Percentiles rank a stretch among this genome's conserved stretches.
Conservation (phyloP, 225 moss, liverwort and hornwort species). For the Antitrichia curtipendula region DNA sequence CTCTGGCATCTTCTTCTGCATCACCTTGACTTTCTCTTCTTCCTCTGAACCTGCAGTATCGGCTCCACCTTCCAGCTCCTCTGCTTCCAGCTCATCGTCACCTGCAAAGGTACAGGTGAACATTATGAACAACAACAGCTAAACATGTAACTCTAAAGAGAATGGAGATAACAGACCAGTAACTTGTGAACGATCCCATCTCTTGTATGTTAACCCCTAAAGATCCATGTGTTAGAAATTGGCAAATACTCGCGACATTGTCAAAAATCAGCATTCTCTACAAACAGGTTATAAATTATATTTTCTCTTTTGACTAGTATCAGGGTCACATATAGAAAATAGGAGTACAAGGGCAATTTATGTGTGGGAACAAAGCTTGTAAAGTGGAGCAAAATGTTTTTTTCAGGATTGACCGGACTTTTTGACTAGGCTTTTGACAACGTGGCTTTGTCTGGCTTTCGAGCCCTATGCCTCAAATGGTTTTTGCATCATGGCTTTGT, state of each 20-base stretch:
- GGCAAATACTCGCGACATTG: neutral
- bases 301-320: neutral
- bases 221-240: neutral
- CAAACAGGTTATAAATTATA: neutral
- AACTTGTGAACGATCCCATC: neutral
- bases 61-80: conserved; percentile 73
- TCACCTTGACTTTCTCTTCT: conserved; percentile 90
- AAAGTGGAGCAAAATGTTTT: neutral
- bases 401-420: too few species aligned
- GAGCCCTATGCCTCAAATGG: neutral
- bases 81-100: conserved; percentile 68
- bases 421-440: neutral
- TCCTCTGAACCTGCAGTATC: conserved; percentile 85
- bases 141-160: neutral
- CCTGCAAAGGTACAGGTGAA: conserved; percentile 16
- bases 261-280: neutral
- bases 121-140: neutral
- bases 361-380: neutral
- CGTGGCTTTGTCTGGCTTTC: neutral
- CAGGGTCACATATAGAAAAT: neutral
- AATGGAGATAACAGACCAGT: neutral
- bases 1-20: conserved; percentile 83
- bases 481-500: neutral
- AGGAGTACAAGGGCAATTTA: neutral
- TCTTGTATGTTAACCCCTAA: neutral